Percentiles rank a stretch among this genome's conserved stretches.
These are phyloP conservation scores for Lachancea kluyveri DNA, from an alignment of 805 yeast species.

Conservation along the genomic window DNA sequence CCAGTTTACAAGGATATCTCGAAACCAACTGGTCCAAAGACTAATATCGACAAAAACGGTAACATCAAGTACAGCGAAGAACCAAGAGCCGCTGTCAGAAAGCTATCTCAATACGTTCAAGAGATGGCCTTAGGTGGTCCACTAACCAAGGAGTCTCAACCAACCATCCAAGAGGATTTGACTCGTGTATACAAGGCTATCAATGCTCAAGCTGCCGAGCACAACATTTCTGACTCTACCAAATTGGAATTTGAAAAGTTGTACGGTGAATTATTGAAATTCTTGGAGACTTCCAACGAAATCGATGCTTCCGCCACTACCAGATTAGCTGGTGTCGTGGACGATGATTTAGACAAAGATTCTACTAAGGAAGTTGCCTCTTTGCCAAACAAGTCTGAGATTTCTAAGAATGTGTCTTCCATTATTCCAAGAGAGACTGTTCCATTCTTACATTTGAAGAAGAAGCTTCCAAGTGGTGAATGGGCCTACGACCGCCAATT, in stretches of 20 bases:
- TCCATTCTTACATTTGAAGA: constrained; percentile 91
- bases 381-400: constrained; percentile 64
- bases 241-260: constrained; percentile 65
- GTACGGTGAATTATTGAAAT: constrained; percentile 63
- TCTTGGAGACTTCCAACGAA: constrained; percentile 63
- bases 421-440: constrained; percentile 75
- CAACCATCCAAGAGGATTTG: constrained; percentile 80
- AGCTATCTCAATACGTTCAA: constrained; percentile 89
- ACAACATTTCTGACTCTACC: constrained; percentile 47
- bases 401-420: constrained; percentile 67
- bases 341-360: constrained; percentile 44
- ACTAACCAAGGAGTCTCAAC: constrained; percentile 60
- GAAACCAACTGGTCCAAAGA: constrained; percentile 92
- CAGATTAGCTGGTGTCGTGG: constrained; percentile 44
- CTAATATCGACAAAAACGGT: constrained; percentile 83
- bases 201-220: constrained; percentile 54
- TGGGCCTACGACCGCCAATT: constrained; percentile 83
- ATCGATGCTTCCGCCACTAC: constrained; percentile 63
- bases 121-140: constrained; percentile 96
- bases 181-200: constrained; percentile 77
- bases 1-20: constrained; percentile 96
- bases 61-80: constrained; percentile 78
- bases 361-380: constrained; percentile 79
- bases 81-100: constrained; percentile 85
- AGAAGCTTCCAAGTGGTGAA: constrained; percentile 58